These are phyloP conservation scores for Kwoniella shivajii DNA, from an alignment of 1,284 basidiomycete genomes.

Conservation along the genomic window DNA sequence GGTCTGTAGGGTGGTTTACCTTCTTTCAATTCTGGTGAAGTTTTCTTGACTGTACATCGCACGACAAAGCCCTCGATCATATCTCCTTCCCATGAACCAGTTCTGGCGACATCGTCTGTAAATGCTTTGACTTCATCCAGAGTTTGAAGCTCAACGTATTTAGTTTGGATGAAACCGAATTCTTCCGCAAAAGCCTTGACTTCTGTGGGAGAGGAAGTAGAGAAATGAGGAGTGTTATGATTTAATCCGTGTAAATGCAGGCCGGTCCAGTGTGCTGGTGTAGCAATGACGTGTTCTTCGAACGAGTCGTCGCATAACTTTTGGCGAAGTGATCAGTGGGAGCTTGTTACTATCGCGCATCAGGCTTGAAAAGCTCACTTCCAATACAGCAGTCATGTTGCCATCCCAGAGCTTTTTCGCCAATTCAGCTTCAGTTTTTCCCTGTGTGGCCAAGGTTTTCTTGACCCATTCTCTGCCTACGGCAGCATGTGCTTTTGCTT, in stretches of 20 bases:
- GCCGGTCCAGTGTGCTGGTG: slow-evolving; percentile 78
- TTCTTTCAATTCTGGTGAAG: slow-evolving; percentile 21
- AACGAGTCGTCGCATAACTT: slow-evolving; percentile 97
- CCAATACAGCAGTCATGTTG: slow-evolving; percentile 87
- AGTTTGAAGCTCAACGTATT: slow-evolving; percentile 63
- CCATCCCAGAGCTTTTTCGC: slow-evolving; percentile 76
- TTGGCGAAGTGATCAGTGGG: background rate
- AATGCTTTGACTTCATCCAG: slow-evolving; percentile 73
- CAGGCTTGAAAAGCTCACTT: slow-evolving; percentile 61
- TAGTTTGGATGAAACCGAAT: slow-evolving; percentile 90
- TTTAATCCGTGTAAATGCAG: slow-evolving; percentile 95
- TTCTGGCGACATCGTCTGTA: slow-evolving; percentile 67
- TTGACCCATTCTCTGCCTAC: slow-evolving; percentile 68
- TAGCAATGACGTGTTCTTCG: slow-evolving; percentile 94
- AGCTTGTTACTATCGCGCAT: background rate
- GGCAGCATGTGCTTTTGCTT: slow-evolving; percentile 44
- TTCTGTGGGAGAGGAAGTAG: slow-evolving; percentile 67
- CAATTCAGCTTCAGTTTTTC: slow-evolving; percentile 72
- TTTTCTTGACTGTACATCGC: slow-evolving; percentile 65
- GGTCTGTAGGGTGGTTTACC: slow-evolving; percentile 66
- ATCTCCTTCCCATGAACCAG: slow-evolving; percentile 79
- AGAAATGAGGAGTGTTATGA: slow-evolving; percentile 68
- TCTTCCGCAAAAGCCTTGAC: slow-evolving; percentile 80
- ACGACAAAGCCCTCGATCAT: slow-evolving; percentile 97
- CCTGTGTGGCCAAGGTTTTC: slow-evolving; percentile 67